Evolutionary conservation across 2,329 filamentous ascomycete genomes (phyloP).

Genomic region (Thermothelomyces thermophilus): DNA sequence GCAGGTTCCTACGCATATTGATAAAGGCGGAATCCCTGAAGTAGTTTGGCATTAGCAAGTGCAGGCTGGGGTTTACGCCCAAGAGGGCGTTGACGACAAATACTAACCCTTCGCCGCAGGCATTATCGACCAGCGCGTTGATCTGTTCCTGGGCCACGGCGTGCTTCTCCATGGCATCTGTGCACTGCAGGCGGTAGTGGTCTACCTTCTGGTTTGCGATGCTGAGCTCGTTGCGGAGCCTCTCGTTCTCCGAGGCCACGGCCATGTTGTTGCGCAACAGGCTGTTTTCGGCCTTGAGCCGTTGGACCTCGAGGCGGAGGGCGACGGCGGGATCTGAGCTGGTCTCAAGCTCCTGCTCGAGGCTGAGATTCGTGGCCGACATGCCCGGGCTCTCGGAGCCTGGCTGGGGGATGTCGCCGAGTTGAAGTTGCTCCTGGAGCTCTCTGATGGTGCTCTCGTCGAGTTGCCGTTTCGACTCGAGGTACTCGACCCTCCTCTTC

Average conservation of each 20-base stretch:
- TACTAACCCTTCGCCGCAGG: slow-evolving; percentile 52
- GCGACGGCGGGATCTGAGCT: slow-evolving; percentile 37
- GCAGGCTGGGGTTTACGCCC: slow-evolving; percentile 26
- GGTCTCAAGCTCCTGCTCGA: slow-evolving; percentile 56
- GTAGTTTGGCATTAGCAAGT: slow-evolving; percentile 40
- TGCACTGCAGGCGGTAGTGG: slow-evolving; percentile 47
- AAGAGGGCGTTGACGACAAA: slow-evolving; percentile 31
- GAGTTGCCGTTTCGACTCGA: slow-evolving; percentile 24
- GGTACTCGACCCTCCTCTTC: slow-evolving; percentile 23
- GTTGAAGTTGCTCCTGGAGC: slow-evolving; percentile 52
- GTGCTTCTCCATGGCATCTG: slow-evolving; percentile 52
- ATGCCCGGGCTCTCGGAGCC: slow-evolving; percentile 29
- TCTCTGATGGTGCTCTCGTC: slow-evolving; percentile 38
- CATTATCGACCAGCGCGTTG: slow-evolving; percentile 45
- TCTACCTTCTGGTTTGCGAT: slow-evolving; percentile 45
- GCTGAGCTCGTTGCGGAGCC: slow-evolving; percentile 51
- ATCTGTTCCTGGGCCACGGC: slow-evolving; percentile 53
- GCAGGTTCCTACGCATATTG: slow-evolving; percentile 44
- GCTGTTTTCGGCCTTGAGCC: slow-evolving; percentile 56
- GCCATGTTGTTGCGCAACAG: slow-evolving; percentile 49
- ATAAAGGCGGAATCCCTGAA: slow-evolving; percentile 48
- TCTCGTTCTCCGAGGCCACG: slow-evolving; percentile 47
- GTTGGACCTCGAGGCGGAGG: slow-evolving; percentile 47
- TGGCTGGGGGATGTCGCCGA: slow-evolving; percentile 26
- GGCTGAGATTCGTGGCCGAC: slow-evolving; percentile 34